A percentile compares a stretch with the other conserved stretches of the same genome.
phyloP scores from a whole-genome alignment of 192 early-diverging fungal species.

The Radiomyces spectabilis region DNA sequence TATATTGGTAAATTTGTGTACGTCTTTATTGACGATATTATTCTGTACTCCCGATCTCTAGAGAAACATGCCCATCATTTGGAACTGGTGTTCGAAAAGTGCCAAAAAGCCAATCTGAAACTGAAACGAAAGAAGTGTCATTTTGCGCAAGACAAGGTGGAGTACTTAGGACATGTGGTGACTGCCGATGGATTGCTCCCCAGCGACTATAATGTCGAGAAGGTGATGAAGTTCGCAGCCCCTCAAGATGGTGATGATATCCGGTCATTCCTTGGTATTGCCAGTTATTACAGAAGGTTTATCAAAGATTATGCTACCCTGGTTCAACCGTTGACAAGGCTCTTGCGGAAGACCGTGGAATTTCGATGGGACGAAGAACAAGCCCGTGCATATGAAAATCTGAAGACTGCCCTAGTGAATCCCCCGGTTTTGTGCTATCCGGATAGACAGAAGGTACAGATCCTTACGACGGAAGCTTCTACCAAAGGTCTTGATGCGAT shows the following conservation, averaged over 20 bases:
- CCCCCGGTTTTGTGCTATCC: slow-evolving; percentile 16
- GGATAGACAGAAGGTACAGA: slow-evolving; percentile 17
- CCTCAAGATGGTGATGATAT: slow-evolving; percentile 10
- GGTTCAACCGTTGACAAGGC: slow-evolving; percentile 1
- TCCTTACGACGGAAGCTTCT: slow-evolving; percentile 32
- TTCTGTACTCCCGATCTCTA: slow-evolving; percentile 22
- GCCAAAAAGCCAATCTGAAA: neutral
- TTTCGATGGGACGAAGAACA: neutral
- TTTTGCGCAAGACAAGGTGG: neutral
- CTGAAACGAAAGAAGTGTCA: slow-evolving; percentile 2
- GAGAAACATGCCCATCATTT: slow-evolving; percentile 26
- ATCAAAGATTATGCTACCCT: slow-evolving; percentile 10
- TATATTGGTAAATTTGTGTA: slow-evolving; percentile 8
- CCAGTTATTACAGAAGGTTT: slow-evolving; percentile 18
- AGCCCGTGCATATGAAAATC: neutral
- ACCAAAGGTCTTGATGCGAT: neutral
- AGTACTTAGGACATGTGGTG: slow-evolving; percentile 24
- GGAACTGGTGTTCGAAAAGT: neutral
- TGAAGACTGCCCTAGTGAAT: neutral
- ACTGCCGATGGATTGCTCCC: slow-evolving; percentile 10
- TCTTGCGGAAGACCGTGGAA: neutral
- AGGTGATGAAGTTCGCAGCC: slow-evolving; percentile 8
- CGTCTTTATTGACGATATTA: slow-evolving; percentile 38
- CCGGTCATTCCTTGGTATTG: slow-evolving; percentile 11
- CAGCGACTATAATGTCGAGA: slow-evolving; percentile 12